Conservation (phyloP, 768 basidiomycete genomes). For the Suillus ampliporus region DNA sequence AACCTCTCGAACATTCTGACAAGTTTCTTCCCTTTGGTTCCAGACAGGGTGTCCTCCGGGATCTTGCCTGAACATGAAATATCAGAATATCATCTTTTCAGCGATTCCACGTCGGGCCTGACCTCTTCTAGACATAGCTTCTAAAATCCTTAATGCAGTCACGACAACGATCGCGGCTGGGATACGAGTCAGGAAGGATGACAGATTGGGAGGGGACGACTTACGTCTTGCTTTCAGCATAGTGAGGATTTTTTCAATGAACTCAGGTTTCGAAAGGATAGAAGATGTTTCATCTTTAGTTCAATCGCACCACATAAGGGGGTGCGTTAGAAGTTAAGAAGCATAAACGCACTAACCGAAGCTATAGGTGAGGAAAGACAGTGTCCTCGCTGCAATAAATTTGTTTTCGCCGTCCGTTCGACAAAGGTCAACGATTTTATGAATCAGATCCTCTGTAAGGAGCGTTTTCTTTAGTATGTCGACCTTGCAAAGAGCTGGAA, state of each 20-base stretch:
- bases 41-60: slow-evolving; percentile 13
- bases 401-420: slow-evolving; percentile 22
- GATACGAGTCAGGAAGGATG: slow-evolving; percentile 16
- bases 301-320: slow-evolving; percentile 34
- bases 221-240: slow-evolving; percentile 22
- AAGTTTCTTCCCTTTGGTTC: slow-evolving; percentile 14
- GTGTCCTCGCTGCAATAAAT: slow-evolving; percentile 16
- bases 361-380: background rate
- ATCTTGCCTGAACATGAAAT: background rate
- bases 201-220: background rate
- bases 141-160: slow-evolving; percentile 25
- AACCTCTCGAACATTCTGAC: slow-evolving; percentile 26
- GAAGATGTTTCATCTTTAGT: slow-evolving; percentile 24
- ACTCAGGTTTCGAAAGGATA: background rate
- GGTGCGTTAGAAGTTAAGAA: slow-evolving; percentile 23
- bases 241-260: background rate
- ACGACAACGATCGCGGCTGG: slow-evolving; percentile 29
- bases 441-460: slow-evolving; percentile 24
- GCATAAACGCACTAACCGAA: background rate
- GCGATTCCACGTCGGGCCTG: background rate
- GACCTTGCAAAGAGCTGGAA: slow-evolving; percentile 35
- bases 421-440: slow-evolving; percentile 24
- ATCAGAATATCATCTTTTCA: background rate
- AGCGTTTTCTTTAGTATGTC: slow-evolving; percentile 17
- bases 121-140: slow-evolving; percentile 23